Evolutionary conservation across 2,329 filamentous ascomycete species (phyloP), one percentile per base, ranked within the genome.

Genomic region (Tolypocladium album): DNA sequence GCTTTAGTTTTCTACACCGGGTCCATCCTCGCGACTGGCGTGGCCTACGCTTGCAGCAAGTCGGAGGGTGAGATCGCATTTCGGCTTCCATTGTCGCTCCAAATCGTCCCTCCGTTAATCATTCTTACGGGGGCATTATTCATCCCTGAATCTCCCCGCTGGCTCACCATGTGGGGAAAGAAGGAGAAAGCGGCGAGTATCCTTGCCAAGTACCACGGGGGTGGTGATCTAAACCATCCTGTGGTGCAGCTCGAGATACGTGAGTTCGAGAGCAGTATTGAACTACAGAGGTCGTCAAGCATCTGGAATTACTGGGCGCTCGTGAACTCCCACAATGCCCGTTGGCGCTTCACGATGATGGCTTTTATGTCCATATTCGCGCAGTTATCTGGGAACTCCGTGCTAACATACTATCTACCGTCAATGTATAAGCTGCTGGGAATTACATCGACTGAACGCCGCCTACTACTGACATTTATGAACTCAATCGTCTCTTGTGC

Each of bases 361-460:
- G 68, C 79, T 3, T 76, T 76, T 24, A 80, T 84, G 71, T 76
- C 79, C 7, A 74, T 80, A 55, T 82, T 85, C 64, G 79, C 79
- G 1, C 82, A 86, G 67, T 78, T 80, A 61, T 77, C 76, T 5
- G 81, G 79, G 5, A 80, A 81, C 68, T 77, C 75, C 0, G 68
- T 80, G 11, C 74, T 75, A 15, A 76, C 78, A 1, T 84, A 83
- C 62, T 75, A 86, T 67, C 82, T 86, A 65, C 78, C 83, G 38
- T 76, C 76, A 8, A 77, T 79, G 68, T 74, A 82, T 50, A 71
- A 74, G 42, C 76, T 80, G 8, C 75, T 81, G 53, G 81, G 83
- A 50, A 78, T 87, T 62, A 78, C 76, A 9, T 79, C 60, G 77
- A 84, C 69, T 76, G 79, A 63, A 55, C 70, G 81, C 56, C 77